Percentiles rank a stretch among this genome's conserved stretches.
These are phyloP conservation scores for Acacia crassicarpa DNA, from an alignment of 306 rosid genomes.

Conservation along the genomic window DNA sequence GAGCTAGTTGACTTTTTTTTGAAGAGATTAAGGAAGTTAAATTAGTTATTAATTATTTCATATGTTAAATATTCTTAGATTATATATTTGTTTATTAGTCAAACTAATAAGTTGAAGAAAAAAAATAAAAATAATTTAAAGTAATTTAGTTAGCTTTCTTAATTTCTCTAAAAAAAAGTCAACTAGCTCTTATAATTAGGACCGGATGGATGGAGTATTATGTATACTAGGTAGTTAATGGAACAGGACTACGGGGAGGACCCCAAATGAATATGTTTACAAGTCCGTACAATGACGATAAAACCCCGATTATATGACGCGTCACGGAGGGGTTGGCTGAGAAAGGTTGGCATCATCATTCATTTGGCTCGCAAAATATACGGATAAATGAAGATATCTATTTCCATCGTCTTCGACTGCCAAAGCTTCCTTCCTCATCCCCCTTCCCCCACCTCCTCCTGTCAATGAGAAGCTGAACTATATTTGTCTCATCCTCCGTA, in stretches of 20 bases:
- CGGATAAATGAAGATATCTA: conserved; percentile 42
- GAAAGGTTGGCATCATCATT: neutral
- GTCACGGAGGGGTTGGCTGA: conserved; percentile 28
- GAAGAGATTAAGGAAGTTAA: too few relatives aligned
- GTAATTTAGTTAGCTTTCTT: too few relatives aligned
- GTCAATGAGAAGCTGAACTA: conserved; percentile 58
- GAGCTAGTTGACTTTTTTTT: too few relatives aligned
- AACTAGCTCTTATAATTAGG: too few relatives aligned
- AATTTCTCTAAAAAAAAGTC: too few relatives aligned
- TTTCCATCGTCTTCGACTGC: conserved; percentile 26
- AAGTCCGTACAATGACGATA: neutral
- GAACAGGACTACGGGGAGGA: neutral
- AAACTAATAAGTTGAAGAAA: too few relatives aligned
- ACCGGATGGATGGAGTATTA: too few relatives aligned
- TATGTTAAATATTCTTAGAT: too few relatives aligned
- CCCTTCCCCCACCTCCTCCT: conserved; percentile 12
- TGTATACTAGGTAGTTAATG: too few relatives aligned
- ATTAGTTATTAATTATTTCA: too few relatives aligned
- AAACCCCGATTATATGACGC: conserved; percentile 31
- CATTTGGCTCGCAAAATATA: conserved; percentile 23
- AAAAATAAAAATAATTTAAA: too few relatives aligned
- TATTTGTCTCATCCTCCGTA: neutral
- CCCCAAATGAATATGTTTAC: neutral
- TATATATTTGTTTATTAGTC: too few relatives aligned
- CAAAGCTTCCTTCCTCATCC: conserved; percentile 43